Evolutionary conservation across 2,329 filamentous ascomycete genomes (phyloP), one percentile per base, ranked within the genome.

Genomic region (Fusarium nematophilum): DNA sequence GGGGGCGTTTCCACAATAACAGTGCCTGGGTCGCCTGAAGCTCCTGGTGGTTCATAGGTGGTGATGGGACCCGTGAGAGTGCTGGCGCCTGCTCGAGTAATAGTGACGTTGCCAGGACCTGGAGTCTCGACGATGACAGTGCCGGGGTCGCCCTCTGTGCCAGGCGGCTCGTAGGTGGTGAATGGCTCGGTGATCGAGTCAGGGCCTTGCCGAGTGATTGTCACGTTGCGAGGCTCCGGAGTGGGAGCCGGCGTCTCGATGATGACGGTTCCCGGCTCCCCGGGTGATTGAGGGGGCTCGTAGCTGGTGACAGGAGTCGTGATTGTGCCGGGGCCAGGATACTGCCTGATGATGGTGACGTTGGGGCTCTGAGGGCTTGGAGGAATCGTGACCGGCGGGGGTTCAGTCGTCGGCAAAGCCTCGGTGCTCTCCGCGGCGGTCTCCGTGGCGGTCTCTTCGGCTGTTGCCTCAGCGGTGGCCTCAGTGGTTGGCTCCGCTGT

Each of bases 101-200:
- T 23, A 8, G 45, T 48, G 15, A 48, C 45, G 6, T 39, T 48
- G 10, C 26, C 29, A 33, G 33, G 39, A 9, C 46, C 50, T 10
- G 59, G 59, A 6, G 59, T 59, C 18, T 62, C 48, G 8, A 62
- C 40, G 2, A 62, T 23, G 9, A 62, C 43, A 8, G 59, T 62
- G 4, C 59, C 59, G n/a, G 59, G 58, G 13, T 62, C 59, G 5
- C 48, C 59, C 5, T 39, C 13, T 9, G 59, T 34, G 2, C 33
- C 53, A 7, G 59, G 59, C 14, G 59, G 59, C 13, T 23, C 43
- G 25, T 62, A 62, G 17, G 54, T 62, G 4, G 59, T 59, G 17
- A 44, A 29, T 8, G 45, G 55, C 4, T 14, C 36, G 6, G 46
- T 56, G 4, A 57, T 43, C 5, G 49, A 57, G 2, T 34, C 27